These are phyloP conservation scores for Cephaloascus fragrans DNA, from an alignment of 805 yeast genomes.

Conservation along the genomic window DNA sequence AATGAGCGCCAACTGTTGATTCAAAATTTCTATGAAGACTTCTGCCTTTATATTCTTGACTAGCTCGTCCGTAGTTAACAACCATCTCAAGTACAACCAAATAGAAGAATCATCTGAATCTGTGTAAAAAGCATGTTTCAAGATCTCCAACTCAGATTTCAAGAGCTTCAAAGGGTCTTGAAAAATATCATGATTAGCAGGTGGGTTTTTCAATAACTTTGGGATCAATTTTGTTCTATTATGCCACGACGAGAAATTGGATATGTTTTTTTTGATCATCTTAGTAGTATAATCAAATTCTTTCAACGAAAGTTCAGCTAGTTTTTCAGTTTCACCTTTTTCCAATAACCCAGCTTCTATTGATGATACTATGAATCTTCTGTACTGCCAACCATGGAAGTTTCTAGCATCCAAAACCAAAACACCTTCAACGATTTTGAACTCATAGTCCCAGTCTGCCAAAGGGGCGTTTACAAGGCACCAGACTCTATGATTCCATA, in stretches of 20 bases:
- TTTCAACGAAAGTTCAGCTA: slow-evolving; percentile 19
- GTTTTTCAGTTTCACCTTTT: slow-evolving; percentile 2
- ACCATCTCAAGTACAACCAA: slow-evolving; percentile 87
- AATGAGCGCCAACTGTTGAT: slow-evolving; percentile 36
- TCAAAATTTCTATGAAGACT: slow-evolving; percentile 27
- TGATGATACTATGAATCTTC: slow-evolving; percentile 57
- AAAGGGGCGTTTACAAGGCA: slow-evolving; percentile 42
- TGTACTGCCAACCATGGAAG: slow-evolving; percentile 93
- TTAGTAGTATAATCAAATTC: slow-evolving; percentile 74
- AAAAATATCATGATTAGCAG: slow-evolving; percentile 10
- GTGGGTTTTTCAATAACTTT: slow-evolving; percentile 24
- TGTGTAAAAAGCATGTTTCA: slow-evolving; percentile 79
- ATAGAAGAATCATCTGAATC: slow-evolving; percentile 93
- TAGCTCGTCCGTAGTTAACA: slow-evolving; percentile 37
- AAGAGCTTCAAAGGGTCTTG: slow-evolving; percentile 26
- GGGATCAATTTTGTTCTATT: slow-evolving; percentile 68
- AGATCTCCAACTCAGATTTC: slow-evolving; percentile 49
- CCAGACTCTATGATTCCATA: slow-evolving; percentile 93
- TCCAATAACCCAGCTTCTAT: slow-evolving; percentile 16
- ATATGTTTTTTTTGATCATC: slow-evolving; percentile 73
- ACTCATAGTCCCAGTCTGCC: slow-evolving; percentile 63
- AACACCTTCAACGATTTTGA: slow-evolving; percentile 58
- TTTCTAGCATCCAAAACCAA: slow-evolving; percentile 71
- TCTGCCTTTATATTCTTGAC: slow-evolving; percentile 11
- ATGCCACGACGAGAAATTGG: slow-evolving; percentile 96